These are phyloP conservation scores for Coemansia sp. DNA, from an alignment of 192 early-diverging fungal species.

Conservation along the genomic window DNA sequence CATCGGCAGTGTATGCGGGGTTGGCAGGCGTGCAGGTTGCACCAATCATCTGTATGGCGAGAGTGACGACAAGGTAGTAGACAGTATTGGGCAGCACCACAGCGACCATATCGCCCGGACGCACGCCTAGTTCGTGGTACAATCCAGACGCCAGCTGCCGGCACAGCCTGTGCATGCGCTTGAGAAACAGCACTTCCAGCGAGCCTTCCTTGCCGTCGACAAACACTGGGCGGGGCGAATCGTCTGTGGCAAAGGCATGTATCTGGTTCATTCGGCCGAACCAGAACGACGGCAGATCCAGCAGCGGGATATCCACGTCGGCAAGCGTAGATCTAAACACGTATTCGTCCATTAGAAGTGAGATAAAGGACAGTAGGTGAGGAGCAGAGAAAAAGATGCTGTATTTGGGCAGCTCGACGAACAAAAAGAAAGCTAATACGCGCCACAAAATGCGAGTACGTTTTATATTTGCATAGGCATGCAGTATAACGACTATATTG, in stretches of 20 bases:
- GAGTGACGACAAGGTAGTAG: conserved; percentile 59
- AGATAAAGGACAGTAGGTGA: not conserved
- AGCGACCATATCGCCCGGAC: conserved; percentile 68
- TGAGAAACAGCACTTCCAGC: not conserved
- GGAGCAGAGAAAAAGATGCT: conserved; percentile 6
- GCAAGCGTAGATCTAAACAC: conserved; percentile 34
- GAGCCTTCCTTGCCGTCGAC: conserved; percentile 1
- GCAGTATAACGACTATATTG: not conserved
- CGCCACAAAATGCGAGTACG: not conserved
- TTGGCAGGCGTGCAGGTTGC: conserved; percentile 69
- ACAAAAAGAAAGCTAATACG: conserved; percentile 31
- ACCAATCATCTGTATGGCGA: conserved; percentile 61
- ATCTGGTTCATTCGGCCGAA: conserved; percentile 17
- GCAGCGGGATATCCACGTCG: conserved; percentile 21
- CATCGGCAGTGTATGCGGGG: conserved; percentile 72
- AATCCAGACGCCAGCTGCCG: conserved; percentile 17
- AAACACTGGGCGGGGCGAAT: conserved; percentile 24
- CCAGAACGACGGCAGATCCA: conserved; percentile 48
- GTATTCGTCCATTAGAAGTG: not conserved
- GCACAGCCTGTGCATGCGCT: conserved; percentile 8
- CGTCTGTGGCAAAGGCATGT: conserved; percentile 18
- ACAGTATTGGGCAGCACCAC: conserved; percentile 71
- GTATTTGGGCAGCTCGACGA: conserved; percentile 39
- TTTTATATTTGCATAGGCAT: not conserved
- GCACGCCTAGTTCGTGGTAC: conserved; percentile 53